phyloP scores from a whole-genome alignment of 768 basidiomycete genomes.

The Termitomyces sp. region DNA sequence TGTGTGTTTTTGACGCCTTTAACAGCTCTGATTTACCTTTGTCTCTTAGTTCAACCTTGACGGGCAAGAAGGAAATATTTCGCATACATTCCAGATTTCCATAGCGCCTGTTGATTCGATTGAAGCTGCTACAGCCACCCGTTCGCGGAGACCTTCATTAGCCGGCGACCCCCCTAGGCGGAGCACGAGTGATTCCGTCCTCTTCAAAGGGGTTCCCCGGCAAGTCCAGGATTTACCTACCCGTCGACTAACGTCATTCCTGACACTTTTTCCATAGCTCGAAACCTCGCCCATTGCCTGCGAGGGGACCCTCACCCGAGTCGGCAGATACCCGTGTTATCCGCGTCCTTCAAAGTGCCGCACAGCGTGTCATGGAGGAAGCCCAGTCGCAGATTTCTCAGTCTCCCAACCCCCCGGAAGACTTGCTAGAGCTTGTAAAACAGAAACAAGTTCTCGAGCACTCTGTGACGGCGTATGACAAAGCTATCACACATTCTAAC shows the following conservation, averaged over 20 bases:
- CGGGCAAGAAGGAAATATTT: conserved; percentile 63
- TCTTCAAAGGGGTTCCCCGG: conserved; percentile 37
- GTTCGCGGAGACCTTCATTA: conserved; percentile 37
- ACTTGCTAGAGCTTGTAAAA: conserved; percentile 67
- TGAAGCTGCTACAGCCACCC: conserved; percentile 33
- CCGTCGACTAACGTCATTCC: background rate
- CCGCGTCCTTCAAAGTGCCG: conserved; percentile 70
- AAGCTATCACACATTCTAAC: conserved; percentile 45
- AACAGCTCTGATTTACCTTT: background rate
- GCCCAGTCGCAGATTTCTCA: conserved; percentile 60
- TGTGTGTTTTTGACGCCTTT: conserved; percentile 19
- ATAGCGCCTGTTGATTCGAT: conserved; percentile 58
- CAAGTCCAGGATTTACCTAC: conserved; percentile 11
- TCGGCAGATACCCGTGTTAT: conserved; percentile 67
- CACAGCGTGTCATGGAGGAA: conserved; percentile 72
- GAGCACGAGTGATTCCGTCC: conserved; percentile 42
- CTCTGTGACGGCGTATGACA: conserved; percentile 72
- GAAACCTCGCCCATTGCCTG: conserved; percentile 22
- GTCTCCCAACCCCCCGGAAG: conserved; percentile 29
- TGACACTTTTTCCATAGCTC: conserved; percentile 11
- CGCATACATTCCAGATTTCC: conserved; percentile 61
- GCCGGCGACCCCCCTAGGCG: conserved; percentile 37
- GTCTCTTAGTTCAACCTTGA: conserved; percentile 61
- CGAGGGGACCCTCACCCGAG: conserved; percentile 14
- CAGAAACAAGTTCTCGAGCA: conserved; percentile 73